phyloP scores from a whole-genome alignment of 2,329 filamentous ascomycete genomes.

The Beauveria scarabaeidicola region DNA sequence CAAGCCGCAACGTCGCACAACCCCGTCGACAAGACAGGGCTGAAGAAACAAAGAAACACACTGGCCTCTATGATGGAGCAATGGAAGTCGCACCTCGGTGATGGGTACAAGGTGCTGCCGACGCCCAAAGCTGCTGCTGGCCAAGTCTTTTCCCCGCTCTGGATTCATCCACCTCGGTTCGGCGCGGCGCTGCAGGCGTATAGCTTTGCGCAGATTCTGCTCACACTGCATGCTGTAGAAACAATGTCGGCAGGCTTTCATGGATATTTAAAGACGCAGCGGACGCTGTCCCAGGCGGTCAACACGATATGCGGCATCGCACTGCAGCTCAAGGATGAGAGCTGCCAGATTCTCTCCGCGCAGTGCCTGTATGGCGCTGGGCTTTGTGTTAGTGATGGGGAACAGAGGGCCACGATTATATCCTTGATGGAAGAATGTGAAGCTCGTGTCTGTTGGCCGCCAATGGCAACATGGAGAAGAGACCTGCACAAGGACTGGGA shows the following conservation, averaged over 20 bases:
- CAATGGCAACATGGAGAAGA: slow-evolving; percentile 25
- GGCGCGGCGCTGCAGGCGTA: slow-evolving; percentile 43
- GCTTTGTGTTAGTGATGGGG: slow-evolving; percentile 29
- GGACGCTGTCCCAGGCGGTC: slow-evolving; percentile 17
- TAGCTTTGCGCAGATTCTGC: slow-evolving; percentile 42
- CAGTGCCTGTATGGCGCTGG: slow-evolving; percentile 37
- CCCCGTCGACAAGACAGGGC: background rate
- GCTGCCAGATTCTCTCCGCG: slow-evolving; percentile 33
- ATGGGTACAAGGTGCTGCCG: slow-evolving; percentile 33
- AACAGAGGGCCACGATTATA: slow-evolving; percentile 27
- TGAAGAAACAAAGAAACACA: slow-evolving; percentile 12
- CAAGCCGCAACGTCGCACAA: slow-evolving; percentile 1
- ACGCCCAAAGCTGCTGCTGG: slow-evolving; percentile 16
- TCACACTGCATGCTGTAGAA: slow-evolving; percentile 20
- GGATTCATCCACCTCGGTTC: slow-evolving; percentile 40
- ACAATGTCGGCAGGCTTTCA: slow-evolving; percentile 24
- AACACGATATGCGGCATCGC: slow-evolving; percentile 39
- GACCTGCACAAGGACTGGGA: slow-evolving; percentile 25
- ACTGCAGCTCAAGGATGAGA: slow-evolving; percentile 32
- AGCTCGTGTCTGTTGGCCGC: slow-evolving; percentile 29
- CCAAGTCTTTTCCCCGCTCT: slow-evolving; percentile 34
- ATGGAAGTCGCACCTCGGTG: slow-evolving; percentile 25
- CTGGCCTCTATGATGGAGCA: slow-evolving; percentile 19
- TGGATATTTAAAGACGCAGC: slow-evolving; percentile 31
- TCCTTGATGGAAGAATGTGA: slow-evolving; percentile 29